A percentile compares a stretch with the other conserved stretches of the same genome.
Conservation (phyloP, 2,329 filamentous ascomycete genomes). For the Penicillium sp. region DNA sequence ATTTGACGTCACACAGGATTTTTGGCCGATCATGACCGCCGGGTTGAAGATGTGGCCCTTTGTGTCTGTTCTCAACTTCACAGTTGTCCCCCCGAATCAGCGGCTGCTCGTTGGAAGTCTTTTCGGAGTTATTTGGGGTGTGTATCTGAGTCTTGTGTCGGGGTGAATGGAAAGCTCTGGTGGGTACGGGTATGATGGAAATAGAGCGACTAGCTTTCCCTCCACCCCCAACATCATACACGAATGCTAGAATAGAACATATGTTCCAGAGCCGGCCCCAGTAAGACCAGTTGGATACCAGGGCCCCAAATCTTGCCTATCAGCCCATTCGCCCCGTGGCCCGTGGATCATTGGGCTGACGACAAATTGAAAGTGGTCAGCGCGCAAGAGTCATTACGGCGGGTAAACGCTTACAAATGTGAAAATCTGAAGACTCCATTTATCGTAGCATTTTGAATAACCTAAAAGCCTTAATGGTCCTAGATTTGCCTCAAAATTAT, state of each 20-base stretch:
- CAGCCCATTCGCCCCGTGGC: background rate
- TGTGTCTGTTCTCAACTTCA: constrained; percentile 41
- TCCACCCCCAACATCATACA: no score
- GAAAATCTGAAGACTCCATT: background rate
- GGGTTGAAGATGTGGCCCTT: constrained; percentile 43
- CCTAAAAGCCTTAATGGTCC: no score
- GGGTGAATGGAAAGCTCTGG: constrained; percentile 8
- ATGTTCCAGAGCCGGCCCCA: no score
- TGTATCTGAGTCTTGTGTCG: constrained; percentile 39
- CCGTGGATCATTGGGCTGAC: background rate
- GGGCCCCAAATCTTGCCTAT: background rate
- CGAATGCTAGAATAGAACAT: no score
- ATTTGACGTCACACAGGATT: constrained; percentile 27
- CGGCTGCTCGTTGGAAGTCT: constrained; percentile 36
- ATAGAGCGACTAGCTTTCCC: no score
- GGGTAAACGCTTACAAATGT: background rate
- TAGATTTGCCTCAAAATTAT: no score
- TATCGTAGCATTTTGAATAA: no score
- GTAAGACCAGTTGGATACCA: no score
- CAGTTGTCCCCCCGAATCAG: constrained; percentile 35
- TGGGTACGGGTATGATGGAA: no score
- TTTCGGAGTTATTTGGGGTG: constrained; percentile 40
- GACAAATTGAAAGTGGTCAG: background rate
- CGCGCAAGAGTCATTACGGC: background rate
- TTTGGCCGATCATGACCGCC: constrained; percentile 37